Evolutionary conservation across 495 filamentous ascomycete species (phyloP).

Genomic region (Margaritispora aquatica): DNA sequence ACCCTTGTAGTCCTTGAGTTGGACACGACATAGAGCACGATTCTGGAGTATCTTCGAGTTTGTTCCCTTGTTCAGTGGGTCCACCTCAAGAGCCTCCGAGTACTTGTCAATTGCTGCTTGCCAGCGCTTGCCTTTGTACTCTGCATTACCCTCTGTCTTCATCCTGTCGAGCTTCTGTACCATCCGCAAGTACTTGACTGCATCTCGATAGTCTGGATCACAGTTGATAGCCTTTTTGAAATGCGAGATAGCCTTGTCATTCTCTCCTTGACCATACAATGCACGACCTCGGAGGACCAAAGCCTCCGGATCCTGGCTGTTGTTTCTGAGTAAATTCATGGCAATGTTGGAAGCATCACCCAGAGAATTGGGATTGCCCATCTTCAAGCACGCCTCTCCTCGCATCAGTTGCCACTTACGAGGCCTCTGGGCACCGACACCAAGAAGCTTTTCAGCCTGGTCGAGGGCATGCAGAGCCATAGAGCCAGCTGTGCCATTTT

Average conservation of each 20-base stretch:
- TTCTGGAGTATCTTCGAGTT: constrained; percentile 95
- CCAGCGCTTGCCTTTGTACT: constrained; percentile 80
- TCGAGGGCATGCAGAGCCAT: constrained; percentile 92
- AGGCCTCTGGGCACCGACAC: constrained; percentile 64
- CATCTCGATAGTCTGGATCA: constrained; percentile 86
- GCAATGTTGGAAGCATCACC: constrained; percentile 91
- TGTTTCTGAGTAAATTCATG: constrained; percentile 75
- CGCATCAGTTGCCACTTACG: constrained; percentile 90
- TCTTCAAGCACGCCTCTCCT: constrained; percentile 90
- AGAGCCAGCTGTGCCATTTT: constrained; percentile 67
- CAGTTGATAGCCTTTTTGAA: constrained; percentile 84
- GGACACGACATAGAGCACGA: constrained; percentile 69
- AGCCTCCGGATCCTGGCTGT: constrained; percentile 89
- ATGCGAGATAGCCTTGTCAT: constrained; percentile 89
- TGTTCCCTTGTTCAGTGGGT: constrained; percentile 83
- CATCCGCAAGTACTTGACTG: constrained; percentile 73
- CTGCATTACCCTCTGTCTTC: constrained; percentile 88
- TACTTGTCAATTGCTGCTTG: constrained; percentile 79
- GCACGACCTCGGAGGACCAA: constrained; percentile 83
- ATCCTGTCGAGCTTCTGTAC: constrained; percentile 87
- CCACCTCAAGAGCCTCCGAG: constrained; percentile 75
- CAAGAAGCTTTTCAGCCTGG: constrained; percentile 75
- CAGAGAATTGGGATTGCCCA: constrained; percentile 81
- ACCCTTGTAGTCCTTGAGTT: constrained; percentile 74
- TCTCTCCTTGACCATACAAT: constrained; percentile 86